A percentile compares a stretch with the other conserved stretches of the same genome.
Evolutionary conservation across 768 basidiomycete species (phyloP).

Genomic region (Pleurotus tuber-regium): DNA sequence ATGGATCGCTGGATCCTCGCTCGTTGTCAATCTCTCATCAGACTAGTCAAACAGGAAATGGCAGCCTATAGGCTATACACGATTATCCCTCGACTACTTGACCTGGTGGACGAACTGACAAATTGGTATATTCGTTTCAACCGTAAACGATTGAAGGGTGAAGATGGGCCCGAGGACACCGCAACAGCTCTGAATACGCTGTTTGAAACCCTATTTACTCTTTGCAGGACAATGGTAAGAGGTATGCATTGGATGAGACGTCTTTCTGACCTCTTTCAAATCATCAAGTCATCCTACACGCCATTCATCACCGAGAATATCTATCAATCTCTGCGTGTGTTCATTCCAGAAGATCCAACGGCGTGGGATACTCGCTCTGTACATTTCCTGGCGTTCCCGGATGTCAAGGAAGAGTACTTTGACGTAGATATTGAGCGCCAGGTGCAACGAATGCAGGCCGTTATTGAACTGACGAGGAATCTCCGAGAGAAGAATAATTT

Average conservation of each 20-base stretch:
- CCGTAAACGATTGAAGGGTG: constrained; percentile 91
- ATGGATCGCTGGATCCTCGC: constrained; percentile 99
- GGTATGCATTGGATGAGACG: neutral
- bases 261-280: constrained; percentile 6
- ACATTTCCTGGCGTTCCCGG: constrained; percentile 94
- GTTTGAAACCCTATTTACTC: constrained; percentile 91
- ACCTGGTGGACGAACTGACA: constrained; percentile 92
- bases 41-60: constrained; percentile 92
- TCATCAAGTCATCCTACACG: constrained; percentile 86
- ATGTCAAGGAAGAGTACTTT: constrained; percentile 92
- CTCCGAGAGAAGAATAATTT: constrained; percentile 85
- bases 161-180: constrained; percentile 88
- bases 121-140: constrained; percentile 99
- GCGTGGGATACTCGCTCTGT: constrained; percentile 85
- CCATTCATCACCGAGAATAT: constrained; percentile 97
- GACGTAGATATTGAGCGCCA: constrained; percentile 91
- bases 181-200: constrained; percentile 88
- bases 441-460: constrained; percentile 90
- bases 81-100: constrained; percentile 91
- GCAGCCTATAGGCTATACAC: constrained; percentile 96
- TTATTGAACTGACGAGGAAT: constrained; percentile 89
- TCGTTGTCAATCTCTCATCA: constrained; percentile 95
- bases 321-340: constrained; percentile 87
- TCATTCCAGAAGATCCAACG: constrained; percentile 72
- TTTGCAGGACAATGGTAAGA: constrained; percentile 91